Base-by-base conservation (phyloP, 2,329 filamentous ascomycete genomes). In the Gremmenia infestans region DNA sequence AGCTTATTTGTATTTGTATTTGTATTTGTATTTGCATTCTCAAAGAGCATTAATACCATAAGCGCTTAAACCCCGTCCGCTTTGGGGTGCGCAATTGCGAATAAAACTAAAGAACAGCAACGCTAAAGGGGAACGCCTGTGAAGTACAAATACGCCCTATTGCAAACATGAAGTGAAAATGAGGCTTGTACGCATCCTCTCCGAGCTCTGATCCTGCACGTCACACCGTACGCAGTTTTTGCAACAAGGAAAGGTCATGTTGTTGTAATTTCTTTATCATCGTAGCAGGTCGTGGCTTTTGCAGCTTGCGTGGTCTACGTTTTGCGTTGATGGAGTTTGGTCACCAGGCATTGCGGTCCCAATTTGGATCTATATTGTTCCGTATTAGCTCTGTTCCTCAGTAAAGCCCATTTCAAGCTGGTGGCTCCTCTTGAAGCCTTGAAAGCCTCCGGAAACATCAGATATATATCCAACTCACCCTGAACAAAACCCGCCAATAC, bases 401-500 rank as follows among this genome's bases (percentile, higher is more conserved):
- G 25, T 25, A 4, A 25, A 6, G 25, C 25, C 25, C 25, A 25
- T 25, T 7, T 25, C 25, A 25, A 7, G 25, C 25, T 7, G 25
- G 5, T 25, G 7, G 5, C 25, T 25, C 25, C 25, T 4, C 7
- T 25, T 25, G 25, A 25, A 25, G 25, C 25, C 7, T 25, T 25
- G 25, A n/a, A 28, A 35, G 11, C 35, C 22, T 11, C n/a, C 36
- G 48, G 14, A 23, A 25, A 19, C 45, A 48, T 46, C 36, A 51
- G 51, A 12, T 53, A 35, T 43, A 50, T 56, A 43, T 14, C n/a
- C 22, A 60, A 74, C 81, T 68, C 70, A 96, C 92, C 94, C 76
- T 99, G 94, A 69, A 99, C 92, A 78, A 97, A 99, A 32, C 90
- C 89, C 12, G 92, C 93, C 67, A 99, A 75, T 56, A 99, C 94